Conservation (phyloP, 1,284 basidiomycete genomes). For the Ganoderma lucidum region DNA sequence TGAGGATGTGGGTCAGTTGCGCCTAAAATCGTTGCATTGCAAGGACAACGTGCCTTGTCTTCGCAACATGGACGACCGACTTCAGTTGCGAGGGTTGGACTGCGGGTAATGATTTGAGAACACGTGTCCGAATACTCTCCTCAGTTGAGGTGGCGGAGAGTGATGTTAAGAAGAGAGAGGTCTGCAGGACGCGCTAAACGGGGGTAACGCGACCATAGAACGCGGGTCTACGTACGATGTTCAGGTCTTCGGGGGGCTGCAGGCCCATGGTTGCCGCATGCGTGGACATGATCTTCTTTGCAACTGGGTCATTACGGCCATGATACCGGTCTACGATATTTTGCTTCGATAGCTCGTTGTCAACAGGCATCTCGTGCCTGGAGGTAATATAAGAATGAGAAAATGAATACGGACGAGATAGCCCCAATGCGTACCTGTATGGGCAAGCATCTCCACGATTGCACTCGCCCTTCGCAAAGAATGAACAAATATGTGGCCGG, state of each 20-base stretch:
- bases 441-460: constrained; percentile 93
- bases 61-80: constrained; percentile 87
- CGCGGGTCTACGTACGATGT: constrained; percentile 68
- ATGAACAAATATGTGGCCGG: constrained; percentile 92
- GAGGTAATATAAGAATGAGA: not conserved
- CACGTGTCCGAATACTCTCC: constrained; percentile 77
- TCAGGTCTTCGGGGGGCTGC: constrained; percentile 87
- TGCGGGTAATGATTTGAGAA: constrained; percentile 76
- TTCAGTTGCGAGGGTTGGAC: constrained; percentile 76
- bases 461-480: constrained; percentile 96
- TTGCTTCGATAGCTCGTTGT: constrained; percentile 88
- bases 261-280: constrained; percentile 85
- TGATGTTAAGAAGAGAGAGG: constrained; percentile 90
- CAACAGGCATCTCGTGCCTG: constrained; percentile 89
- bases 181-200: constrained; percentile 55
- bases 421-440: constrained; percentile 63
- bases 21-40: not conserved
- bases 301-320: constrained; percentile 91
- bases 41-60: constrained; percentile 63
- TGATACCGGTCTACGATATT: constrained; percentile 94
- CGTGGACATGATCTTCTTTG: constrained; percentile 81
- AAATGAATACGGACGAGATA: not conserved
- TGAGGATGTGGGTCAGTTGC: constrained; percentile 12
- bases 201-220: constrained; percentile 7
- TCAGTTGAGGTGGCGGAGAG: constrained; percentile 83